A percentile compares a stretch with the other conserved stretches of the same genome.
Conservation (phyloP, 2,329 filamentous ascomycete species). For the Scorias spongiosa region DNA sequence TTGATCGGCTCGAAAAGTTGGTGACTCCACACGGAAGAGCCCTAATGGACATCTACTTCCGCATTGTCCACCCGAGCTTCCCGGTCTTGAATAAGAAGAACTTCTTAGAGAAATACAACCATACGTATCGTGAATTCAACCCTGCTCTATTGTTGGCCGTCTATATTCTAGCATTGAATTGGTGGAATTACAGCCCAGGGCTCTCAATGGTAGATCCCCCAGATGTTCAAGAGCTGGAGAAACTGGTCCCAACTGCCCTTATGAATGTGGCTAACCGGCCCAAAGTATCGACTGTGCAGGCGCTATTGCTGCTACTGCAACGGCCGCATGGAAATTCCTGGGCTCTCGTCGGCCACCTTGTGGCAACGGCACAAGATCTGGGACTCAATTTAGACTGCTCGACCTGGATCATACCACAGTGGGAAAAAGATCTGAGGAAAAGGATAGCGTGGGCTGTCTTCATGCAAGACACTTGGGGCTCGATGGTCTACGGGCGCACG, state of each 20-base stretch:
- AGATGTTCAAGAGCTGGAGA: conserved; percentile 20
- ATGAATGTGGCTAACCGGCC: conserved; percentile 23
- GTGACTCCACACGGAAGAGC: background rate
- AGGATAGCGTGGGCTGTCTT: conserved; percentile 17
- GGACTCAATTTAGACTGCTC: conserved; percentile 21
- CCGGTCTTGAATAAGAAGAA: conserved; percentile 46
- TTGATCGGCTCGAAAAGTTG: no score
- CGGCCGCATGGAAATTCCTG: no score
- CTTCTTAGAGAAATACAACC: conserved; percentile 45
- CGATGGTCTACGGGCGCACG: conserved; percentile 15
- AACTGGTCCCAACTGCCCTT: conserved; percentile 22
- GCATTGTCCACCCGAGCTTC: conserved; percentile 43
- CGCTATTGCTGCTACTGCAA: conserved; percentile 22
- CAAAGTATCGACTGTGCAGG: conserved; percentile 27
- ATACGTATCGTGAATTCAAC: conserved; percentile 43
- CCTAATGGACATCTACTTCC: conserved; percentile 53
- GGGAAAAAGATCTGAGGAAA: conserved; percentile 16
- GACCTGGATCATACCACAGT: conserved; percentile 14
- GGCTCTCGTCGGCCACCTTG: conserved; percentile 22
- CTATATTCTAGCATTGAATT: conserved; percentile 47
- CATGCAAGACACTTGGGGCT: conserved; percentile 17
- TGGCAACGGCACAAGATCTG: conserved; percentile 24
- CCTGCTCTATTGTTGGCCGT: conserved; percentile 45
- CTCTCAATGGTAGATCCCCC: conserved; percentile 32
- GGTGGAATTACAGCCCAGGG: conserved; percentile 43